Conservation (phyloP, 257 asterid species). For the Penstemon barbatus region DNA sequence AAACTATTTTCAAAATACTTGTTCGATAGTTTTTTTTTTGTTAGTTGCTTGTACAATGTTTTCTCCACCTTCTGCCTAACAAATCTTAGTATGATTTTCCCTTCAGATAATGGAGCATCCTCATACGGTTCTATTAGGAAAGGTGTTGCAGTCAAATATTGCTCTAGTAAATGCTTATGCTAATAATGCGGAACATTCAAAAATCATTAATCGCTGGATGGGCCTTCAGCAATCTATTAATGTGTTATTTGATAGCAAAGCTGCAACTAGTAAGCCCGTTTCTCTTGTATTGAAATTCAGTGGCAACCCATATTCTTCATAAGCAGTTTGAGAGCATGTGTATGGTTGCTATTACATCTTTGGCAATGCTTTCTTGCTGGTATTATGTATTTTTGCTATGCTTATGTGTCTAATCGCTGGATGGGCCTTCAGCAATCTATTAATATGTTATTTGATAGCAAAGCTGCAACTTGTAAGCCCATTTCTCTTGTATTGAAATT, state of each 20-base stretch:
- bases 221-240: constrained; percentile 91
- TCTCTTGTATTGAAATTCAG: constrained; percentile 24
- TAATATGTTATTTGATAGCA: constrained; percentile 75
- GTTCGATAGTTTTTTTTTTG: not conserved
- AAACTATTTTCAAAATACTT: too few species aligned
- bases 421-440: constrained; percentile 91
- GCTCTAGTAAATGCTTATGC: constrained; percentile 70
- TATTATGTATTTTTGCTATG: not conserved
- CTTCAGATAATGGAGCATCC: constrained; percentile 93
- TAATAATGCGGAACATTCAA: constrained; percentile 53
- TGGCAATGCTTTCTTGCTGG: not conserved
- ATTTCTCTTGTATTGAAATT: constrained; percentile 27
- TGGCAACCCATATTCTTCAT: constrained; percentile 25
- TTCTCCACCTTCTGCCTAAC: constrained; percentile 11
- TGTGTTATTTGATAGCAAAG: constrained; percentile 76
- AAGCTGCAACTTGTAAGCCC: constrained; percentile 66
- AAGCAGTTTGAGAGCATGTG: not conserved
- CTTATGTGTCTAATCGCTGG: constrained; percentile 45
- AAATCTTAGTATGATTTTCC: constrained; percentile 6
- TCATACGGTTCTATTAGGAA: constrained; percentile 75
- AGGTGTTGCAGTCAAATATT: constrained; percentile 74
- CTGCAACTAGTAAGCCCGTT: constrained; percentile 59
- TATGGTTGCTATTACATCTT: not conserved
- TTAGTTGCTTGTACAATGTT: constrained; percentile 14
- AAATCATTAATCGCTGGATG: constrained; percentile 71